Base-by-base conservation (phyloP, 257 asterid species). In the Gentiana dahurica region DNA sequence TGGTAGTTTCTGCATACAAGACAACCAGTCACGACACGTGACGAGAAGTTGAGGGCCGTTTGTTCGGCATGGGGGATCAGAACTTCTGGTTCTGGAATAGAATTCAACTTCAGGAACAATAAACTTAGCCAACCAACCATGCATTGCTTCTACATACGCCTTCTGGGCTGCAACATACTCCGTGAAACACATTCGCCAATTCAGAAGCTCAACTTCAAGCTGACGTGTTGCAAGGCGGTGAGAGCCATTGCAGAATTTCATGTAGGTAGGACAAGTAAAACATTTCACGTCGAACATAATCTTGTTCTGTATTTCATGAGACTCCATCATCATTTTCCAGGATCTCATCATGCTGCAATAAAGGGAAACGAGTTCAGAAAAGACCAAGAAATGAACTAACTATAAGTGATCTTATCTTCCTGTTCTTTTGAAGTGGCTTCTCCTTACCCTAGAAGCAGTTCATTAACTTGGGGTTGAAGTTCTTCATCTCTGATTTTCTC, bases 281-380 rank as follows among this genome's bases (percentile, higher is more conserved):
- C 79, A 75, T 58, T 76, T 76, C 63, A 87, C 96, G 66, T 91
- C 90, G 6, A 72, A 75, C 66, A 91, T 85, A 56, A 91, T 83
- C 77, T 81, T 91, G 32, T 73, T 79, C 84, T 91, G 98, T 75
- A 91, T 85, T 67, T 87, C 95, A 15, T 91, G 96, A 6, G 84
- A 82, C 55, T 83, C 96, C 79, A 77, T 44, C 89, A 91, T 83
- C 6, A 71, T 58, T 59, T 74, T 79, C 98, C 96, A 91, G 60
- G 85, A 78, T 59, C 69, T 74, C 74, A 74, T 76, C 94, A 87
- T 73, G 13, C 98, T 87, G 89, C 79, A 80, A 0, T 61, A 33
- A 55, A 65, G 56, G 13, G 53, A 51, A 37, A 55, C 51, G 46
- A 48, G 3, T 34, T 52, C 47, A 58, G 49, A 39, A 63, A 53